Conservation (phyloP, 2,329 filamentous ascomycete species). For the Fusarium transvaalense region DNA sequence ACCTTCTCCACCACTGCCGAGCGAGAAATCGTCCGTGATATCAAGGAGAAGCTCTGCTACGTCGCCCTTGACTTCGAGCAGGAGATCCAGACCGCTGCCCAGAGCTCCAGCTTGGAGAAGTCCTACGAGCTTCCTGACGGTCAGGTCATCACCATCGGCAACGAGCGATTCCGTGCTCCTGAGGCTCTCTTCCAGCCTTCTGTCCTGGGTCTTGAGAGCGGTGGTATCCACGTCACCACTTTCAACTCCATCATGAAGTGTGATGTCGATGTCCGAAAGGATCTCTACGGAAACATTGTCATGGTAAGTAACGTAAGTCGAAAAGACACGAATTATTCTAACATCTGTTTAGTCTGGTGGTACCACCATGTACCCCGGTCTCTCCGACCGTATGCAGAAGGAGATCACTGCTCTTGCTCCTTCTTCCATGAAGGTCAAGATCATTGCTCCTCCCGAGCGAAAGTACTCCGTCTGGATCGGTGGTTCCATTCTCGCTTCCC, state of each 20-base stretch:
- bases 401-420: constrained; percentile 99
- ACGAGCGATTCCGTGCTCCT: constrained; percentile 99
- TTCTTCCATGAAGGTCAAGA: constrained; percentile 99
- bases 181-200: constrained; percentile 99
- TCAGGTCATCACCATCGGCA: constrained; percentile 99
- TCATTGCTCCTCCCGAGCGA: constrained; percentile 99
- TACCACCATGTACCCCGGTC: constrained; percentile 99
- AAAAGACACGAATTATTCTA: constrained; percentile 44
- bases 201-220: constrained; percentile 96
- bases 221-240: constrained; percentile 99
- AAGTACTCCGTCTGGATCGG: constrained; percentile 99
- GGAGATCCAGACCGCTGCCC: constrained; percentile 99
- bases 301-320: constrained; percentile 78
- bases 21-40: constrained; percentile 99
- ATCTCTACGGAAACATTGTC: constrained; percentile 99
- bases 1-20: constrained; percentile 99
- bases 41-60: constrained; percentile 99
- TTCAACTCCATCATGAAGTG: constrained; percentile 99
- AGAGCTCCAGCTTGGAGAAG: constrained; percentile 99
- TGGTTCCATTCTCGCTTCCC: constrained; percentile 99
- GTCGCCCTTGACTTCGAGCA: constrained; percentile 99
- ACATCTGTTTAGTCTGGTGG: constrained; percentile 84
- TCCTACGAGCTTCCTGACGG: constrained; percentile 99
- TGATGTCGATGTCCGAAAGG: constrained; percentile 99
- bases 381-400: constrained; percentile 99